Percentiles rank a stretch among this genome's conserved stretches.
Conservation (phyloP, 148 eudicot genomes). For the Dianthus caryophyllus region DNA sequence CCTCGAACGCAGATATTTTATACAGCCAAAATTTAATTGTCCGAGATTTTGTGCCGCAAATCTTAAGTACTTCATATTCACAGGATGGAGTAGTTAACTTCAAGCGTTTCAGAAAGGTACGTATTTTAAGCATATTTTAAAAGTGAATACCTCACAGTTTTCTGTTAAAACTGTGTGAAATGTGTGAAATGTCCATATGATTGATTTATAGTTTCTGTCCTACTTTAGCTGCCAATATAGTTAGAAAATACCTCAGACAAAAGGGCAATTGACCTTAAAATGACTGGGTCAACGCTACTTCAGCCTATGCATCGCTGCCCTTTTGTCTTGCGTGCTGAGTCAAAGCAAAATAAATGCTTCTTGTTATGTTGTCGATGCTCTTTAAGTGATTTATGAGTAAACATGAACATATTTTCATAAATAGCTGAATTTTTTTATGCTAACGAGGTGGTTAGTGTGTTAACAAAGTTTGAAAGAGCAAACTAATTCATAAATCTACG, state of each 20-base stretch:
- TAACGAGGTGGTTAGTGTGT: not conserved
- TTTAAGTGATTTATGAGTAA: not conserved
- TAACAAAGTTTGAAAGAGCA: not conserved
- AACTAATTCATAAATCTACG: not conserved
- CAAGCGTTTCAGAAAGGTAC: constrained; percentile 90
- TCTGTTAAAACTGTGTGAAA: not conserved
- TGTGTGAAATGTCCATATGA: not conserved
- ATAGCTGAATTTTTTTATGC: not conserved
- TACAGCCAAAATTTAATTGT: constrained; percentile 74
- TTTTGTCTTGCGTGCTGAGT: not conserved
- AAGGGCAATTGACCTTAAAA: not conserved
- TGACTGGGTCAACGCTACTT: not conserved
- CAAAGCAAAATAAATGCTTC: not conserved
- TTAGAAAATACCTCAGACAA: not conserved
- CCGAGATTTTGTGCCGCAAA: constrained; percentile 37
- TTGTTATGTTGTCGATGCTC: not conserved
- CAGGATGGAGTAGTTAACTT: constrained; percentile 51
- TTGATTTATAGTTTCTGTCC: not conserved
- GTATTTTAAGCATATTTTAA: not conserved
- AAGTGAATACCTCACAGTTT: not conserved
- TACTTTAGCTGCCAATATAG: not conserved
- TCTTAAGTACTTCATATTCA: constrained; percentile 28
- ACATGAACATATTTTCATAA: not conserved
- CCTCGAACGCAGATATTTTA: constrained; percentile 55
- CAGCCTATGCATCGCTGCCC: not conserved